Percentiles rank a stretch among this genome's conserved stretches.
Conservation (phyloP, 2,329 filamentous ascomycete species). For the Cordyceps fumosorosea region DNA sequence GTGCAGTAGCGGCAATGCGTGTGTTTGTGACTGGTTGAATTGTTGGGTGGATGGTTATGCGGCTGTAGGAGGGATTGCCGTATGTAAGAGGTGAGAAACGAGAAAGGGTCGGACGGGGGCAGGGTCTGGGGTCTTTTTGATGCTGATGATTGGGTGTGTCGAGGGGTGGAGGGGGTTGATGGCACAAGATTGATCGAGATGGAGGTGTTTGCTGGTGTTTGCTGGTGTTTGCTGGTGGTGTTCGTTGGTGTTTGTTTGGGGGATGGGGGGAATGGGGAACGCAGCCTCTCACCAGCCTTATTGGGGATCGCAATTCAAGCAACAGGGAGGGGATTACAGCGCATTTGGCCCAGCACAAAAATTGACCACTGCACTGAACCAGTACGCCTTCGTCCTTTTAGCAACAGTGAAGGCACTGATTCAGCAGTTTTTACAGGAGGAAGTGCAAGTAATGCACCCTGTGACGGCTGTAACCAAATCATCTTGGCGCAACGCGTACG, state of each 20-base stretch:
- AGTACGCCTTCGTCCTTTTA: too few relatives aligned
- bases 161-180: not conserved
- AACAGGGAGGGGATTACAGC: too few relatives aligned
- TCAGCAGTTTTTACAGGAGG: too few relatives aligned
- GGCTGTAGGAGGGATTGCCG: not conserved
- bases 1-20: slow-evolving; percentile 1
- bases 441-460: too few relatives aligned
- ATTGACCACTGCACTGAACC: too few relatives aligned
- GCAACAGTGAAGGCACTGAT: too few relatives aligned
- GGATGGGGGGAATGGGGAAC: too few relatives aligned
- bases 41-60: not conserved
- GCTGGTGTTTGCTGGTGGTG: not conserved
- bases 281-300: too few relatives aligned
- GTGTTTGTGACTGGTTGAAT: slow-evolving; percentile 3
- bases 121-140: not conserved
- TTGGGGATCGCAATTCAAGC: too few relatives aligned
- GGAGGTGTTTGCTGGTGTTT: not conserved
- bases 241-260: not conserved
- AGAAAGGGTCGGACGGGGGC: not conserved
- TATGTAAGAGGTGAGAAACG: not conserved
- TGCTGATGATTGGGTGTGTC: not conserved
- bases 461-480: too few relatives aligned
- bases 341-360: too few relatives aligned
- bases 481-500: too few relatives aligned
- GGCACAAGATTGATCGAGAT: not conserved